phyloP scores from a whole-genome alignment of 2,329 filamentous ascomycete genomes.

The Calcarisporium arbuscula region DNA sequence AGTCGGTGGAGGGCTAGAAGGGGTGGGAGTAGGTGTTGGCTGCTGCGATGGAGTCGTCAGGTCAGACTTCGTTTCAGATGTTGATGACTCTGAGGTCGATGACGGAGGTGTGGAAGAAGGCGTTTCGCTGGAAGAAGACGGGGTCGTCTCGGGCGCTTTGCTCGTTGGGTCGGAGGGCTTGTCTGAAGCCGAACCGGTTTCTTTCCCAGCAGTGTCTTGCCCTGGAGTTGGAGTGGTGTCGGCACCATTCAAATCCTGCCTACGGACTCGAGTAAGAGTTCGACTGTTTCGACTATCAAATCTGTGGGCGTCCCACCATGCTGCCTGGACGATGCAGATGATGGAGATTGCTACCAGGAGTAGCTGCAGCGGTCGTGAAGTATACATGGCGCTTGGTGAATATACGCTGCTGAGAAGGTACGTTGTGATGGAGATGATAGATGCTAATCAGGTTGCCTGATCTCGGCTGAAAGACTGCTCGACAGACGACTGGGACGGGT shows the following conservation, averaged over 20 bases:
- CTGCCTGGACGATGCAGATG: slow-evolving; percentile 38
- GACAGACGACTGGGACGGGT: no score
- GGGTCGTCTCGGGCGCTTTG: background rate
- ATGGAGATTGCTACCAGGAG: slow-evolving; percentile 44
- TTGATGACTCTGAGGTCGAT: background rate
- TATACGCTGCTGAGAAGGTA: slow-evolving; percentile 11
- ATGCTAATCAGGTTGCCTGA: no score
- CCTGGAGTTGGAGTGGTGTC: no score
- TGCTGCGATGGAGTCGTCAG: no score
- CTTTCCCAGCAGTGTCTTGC: no score
- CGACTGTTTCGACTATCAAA: slow-evolving; percentile 11
- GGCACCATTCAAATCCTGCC: no score
- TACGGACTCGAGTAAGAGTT: no score
- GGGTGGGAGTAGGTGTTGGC: no score
- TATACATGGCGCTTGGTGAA: slow-evolving; percentile 37
- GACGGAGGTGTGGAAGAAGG: no score
- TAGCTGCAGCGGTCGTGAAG: slow-evolving; percentile 37
- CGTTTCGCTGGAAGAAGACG: background rate
- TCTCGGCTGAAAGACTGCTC: no score
- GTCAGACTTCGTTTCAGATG: background rate
- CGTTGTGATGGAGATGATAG: slow-evolving; percentile 6
- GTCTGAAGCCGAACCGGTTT: background rate
- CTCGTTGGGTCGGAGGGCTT: background rate
- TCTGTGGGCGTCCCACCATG: slow-evolving; percentile 19
- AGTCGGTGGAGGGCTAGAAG: background rate